A percentile compares a stretch with the other conserved stretches of the same genome.
phyloP scores from a whole-genome alignment of 2,329 filamentous ascomycete genomes.

The Neoascochyta sp. region DNA sequence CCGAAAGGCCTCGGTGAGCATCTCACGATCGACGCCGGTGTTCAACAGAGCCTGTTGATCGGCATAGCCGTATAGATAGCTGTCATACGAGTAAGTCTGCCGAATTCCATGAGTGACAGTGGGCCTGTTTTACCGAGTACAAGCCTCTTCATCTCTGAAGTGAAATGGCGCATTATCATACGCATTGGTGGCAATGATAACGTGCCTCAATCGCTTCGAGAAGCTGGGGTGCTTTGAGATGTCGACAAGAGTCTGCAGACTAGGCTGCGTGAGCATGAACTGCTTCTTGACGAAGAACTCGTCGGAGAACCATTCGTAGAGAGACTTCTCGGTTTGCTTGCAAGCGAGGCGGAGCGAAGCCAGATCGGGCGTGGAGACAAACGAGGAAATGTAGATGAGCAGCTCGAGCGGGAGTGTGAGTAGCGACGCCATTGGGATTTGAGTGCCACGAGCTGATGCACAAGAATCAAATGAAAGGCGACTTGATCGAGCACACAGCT shows the following conservation, averaged over 20 bases:
- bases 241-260: slow-evolving; percentile 51
- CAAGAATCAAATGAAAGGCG: too few species aligned
- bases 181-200: slow-evolving; percentile 50
- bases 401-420: slow-evolving; percentile 55
- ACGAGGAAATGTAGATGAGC: slow-evolving; percentile 50
- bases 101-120: too few species aligned
- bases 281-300: slow-evolving; percentile 66
- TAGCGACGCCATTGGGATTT: slow-evolving; percentile 19
- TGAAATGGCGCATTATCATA: slow-evolving; percentile 15
- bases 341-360: slow-evolving; percentile 54
- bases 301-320: slow-evolving; percentile 55
- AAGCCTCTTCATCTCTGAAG: slow-evolving; percentile 12
- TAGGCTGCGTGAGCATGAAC: slow-evolving; percentile 60
- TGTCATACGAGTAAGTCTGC: too few species aligned
- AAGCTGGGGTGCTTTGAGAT: slow-evolving; percentile 41
- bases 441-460: too few species aligned
- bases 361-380: slow-evolving; percentile 56
- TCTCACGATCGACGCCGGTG: slow-evolving; percentile 49
- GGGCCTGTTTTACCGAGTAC: slow-evolving; percentile 4
- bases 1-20: slow-evolving; percentile 56
- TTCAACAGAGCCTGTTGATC: slow-evolving; percentile 27
- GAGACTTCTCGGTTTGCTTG: slow-evolving; percentile 51
- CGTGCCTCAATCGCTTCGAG: slow-evolving; percentile 42
- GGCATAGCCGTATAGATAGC: slow-evolving; percentile 18
- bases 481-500: too few species aligned